Evolutionary conservation across 352 stramenopile genomes (phyloP).

Genomic region (Phytophthora sp.): DNA sequence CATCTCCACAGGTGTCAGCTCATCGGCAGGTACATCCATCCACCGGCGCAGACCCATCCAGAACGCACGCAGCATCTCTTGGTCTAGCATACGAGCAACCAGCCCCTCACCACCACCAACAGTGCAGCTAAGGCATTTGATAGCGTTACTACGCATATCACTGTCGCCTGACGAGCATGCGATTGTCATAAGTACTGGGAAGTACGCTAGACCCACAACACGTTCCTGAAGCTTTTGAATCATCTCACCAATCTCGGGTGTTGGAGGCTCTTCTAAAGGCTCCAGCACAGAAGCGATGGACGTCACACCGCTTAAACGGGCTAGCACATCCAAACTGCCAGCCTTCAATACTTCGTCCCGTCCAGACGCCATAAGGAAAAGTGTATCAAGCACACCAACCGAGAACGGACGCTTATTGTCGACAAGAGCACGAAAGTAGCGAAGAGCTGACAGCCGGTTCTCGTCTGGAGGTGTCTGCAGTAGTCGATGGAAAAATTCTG

Average conservation of each 20-base stretch:
- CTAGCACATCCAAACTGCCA: conserved; percentile 64
- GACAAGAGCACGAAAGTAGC: conserved; percentile 70
- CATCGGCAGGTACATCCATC: conserved; percentile 53
- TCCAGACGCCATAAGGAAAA: conserved; percentile 74
- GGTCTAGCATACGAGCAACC: conserved; percentile 68
- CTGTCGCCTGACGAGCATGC: conserved; percentile 52
- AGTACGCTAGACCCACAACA: conserved; percentile 64
- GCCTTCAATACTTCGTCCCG: conserved; percentile 54
- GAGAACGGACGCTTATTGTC: conserved; percentile 62
- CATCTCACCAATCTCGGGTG: conserved; percentile 49
- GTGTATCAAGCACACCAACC: conserved; percentile 66
- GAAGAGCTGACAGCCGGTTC: conserved; percentile 71
- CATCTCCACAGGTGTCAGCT: conserved; percentile 35
- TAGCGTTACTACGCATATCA: conserved; percentile 57
- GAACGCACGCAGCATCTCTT: conserved; percentile 74
- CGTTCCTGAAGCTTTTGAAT: conserved; percentile 67
- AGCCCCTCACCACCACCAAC: conserved; percentile 63
- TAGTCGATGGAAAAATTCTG: conserved; percentile 78
- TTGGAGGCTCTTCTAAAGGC: conserved; percentile 45
- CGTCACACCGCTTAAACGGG: conserved; percentile 55
- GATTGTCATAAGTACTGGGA: conserved; percentile 67
- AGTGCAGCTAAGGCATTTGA: conserved; percentile 75
- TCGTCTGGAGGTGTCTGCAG: conserved; percentile 80
- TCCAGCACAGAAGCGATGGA: conserved; percentile 54
- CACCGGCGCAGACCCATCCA: conserved; percentile 65